A percentile compares a stretch with the other conserved stretches of the same genome.
Conservation (phyloP, 495 filamentous ascomycete genomes). For the Aspergillus sclerotioniger region DNA sequence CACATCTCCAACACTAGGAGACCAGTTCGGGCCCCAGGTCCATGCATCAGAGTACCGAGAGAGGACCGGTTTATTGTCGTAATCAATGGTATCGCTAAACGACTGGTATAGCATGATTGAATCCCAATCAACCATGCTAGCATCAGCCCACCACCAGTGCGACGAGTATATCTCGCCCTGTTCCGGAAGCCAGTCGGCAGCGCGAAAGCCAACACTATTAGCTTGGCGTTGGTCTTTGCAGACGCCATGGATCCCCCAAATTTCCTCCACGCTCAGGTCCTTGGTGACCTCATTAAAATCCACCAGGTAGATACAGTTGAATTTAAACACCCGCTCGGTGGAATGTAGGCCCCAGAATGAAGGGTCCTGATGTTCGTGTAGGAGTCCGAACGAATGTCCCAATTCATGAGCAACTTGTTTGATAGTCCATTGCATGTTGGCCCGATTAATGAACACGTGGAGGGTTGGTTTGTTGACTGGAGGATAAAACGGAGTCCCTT, state of each 20-base stretch:
- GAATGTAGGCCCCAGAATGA: background rate
- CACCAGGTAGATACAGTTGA: slow-evolving; percentile 3
- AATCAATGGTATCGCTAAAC: background rate
- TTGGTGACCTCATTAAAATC: background rate
- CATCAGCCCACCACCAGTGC: background rate
- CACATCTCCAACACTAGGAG: background rate
- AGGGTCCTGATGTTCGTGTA: slow-evolving; percentile 14
- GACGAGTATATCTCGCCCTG: background rate
- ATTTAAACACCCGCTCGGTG: background rate
- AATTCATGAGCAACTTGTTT: slow-evolving; percentile 9
- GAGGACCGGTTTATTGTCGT: background rate
- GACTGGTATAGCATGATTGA: slow-evolving; percentile 10
- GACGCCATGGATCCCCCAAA: too few species aligned
- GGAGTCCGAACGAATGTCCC: slow-evolving; percentile 12
- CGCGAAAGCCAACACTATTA: slow-evolving; percentile 9
- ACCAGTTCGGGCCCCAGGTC: background rate
- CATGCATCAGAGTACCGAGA: background rate
- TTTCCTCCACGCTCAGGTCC: background rate
- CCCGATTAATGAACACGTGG: background rate
- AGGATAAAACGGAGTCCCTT: too few species aligned
- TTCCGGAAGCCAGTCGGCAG: background rate
- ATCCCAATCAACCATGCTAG: slow-evolving; percentile 5
- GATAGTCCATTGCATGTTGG: background rate
- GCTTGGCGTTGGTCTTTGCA: too few species aligned
- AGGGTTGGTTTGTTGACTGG: too few species aligned